These are phyloP conservation scores for Durotheca rogersii DNA, from an alignment of 495 filamentous ascomycete genomes.

Conservation along the genomic window DNA sequence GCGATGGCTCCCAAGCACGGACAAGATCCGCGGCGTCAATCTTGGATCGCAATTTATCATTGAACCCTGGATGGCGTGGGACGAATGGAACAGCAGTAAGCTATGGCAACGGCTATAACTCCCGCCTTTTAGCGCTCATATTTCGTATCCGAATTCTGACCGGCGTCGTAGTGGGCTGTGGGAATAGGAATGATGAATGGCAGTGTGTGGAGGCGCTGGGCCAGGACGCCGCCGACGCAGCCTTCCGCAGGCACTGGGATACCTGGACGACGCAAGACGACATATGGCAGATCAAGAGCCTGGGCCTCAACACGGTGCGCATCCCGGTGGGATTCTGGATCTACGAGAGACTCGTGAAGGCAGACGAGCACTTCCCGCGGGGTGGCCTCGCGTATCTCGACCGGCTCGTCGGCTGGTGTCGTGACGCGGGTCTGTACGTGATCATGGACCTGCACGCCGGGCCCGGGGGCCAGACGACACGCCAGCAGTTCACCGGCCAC, in stretches of 20 bases:
- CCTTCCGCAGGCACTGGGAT: slow-evolving; percentile 59
- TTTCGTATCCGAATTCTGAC: background rate
- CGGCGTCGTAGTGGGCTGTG: slow-evolving; percentile 51
- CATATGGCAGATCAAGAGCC: slow-evolving; percentile 52
- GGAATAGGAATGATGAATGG: slow-evolving; percentile 52
- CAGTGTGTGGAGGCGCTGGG: slow-evolving; percentile 58
- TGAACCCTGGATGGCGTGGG: slow-evolving; percentile 59
- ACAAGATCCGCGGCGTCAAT: slow-evolving; percentile 63
- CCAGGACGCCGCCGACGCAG: slow-evolving; percentile 52
- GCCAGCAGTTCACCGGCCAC: slow-evolving; percentile 59
- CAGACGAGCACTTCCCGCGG: slow-evolving; percentile 53
- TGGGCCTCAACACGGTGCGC: slow-evolving; percentile 59
- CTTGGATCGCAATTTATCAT: slow-evolving; percentile 60
- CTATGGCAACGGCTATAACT: background rate
- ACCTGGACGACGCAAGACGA: slow-evolving; percentile 60
- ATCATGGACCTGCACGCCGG: slow-evolving; percentile 67
- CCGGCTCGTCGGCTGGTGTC: slow-evolving; percentile 56
- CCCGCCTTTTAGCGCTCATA: background rate
- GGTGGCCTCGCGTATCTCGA: slow-evolving; percentile 57
- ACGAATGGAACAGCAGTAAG: slow-evolving; percentile 46
- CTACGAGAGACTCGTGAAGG: slow-evolving; percentile 56
- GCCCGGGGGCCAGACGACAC: slow-evolving; percentile 55
- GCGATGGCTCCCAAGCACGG: slow-evolving; percentile 39
- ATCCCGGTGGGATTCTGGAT: slow-evolving; percentile 68
- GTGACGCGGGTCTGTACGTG: slow-evolving; percentile 58